Evolutionary conservation across 2,329 filamentous ascomycete species (phyloP).

Genomic region (Calycina herbarum): DNA sequence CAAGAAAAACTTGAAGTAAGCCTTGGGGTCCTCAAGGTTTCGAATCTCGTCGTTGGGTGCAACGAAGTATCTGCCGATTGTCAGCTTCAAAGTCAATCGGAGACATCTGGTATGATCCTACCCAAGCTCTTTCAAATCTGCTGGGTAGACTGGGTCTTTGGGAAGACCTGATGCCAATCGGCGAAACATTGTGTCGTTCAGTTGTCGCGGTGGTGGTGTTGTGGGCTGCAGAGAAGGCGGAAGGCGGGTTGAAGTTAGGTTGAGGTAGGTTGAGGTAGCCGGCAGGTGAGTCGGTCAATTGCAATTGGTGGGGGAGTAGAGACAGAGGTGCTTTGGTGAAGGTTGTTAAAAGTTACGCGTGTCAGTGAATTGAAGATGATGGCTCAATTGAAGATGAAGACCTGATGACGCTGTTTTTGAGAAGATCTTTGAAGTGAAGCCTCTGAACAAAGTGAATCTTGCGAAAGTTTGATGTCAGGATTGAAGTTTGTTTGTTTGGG

Average conservation of each 20-base stretch:
- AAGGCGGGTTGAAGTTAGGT: neutral
- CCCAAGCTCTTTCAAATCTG: slow-evolving; percentile 71
- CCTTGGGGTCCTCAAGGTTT: slow-evolving; percentile 63
- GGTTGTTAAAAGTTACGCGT: too few relatives aligned
- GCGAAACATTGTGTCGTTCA: slow-evolving; percentile 65
- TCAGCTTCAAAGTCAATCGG: slow-evolving; percentile 15
- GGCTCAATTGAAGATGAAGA: too few relatives aligned
- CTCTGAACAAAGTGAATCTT: too few relatives aligned
- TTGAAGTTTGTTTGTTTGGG: too few relatives aligned
- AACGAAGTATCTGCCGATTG: slow-evolving; percentile 67
- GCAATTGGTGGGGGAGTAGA: too few relatives aligned
- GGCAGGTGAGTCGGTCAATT: too few relatives aligned
- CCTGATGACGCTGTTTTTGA: too few relatives aligned
- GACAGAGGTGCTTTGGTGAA: too few relatives aligned
- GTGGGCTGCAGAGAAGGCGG: neutral
- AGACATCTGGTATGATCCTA: slow-evolving; percentile 42
- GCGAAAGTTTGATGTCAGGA: too few relatives aligned
- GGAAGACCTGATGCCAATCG: slow-evolving; percentile 68
- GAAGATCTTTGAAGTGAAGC: too few relatives aligned
- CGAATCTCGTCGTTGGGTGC: slow-evolving; percentile 75
- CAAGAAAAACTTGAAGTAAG: slow-evolving; percentile 73
- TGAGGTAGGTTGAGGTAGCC: too few relatives aligned
- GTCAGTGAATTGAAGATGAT: too few relatives aligned
- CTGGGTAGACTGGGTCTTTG: slow-evolving; percentile 65
- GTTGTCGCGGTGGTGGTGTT: neutral